Percentiles rank a stretch among this genome's conserved stretches.
Evolutionary conservation across 2,329 filamentous ascomycete species (phyloP).

Genomic region (Hypoxylon sp.): DNA sequence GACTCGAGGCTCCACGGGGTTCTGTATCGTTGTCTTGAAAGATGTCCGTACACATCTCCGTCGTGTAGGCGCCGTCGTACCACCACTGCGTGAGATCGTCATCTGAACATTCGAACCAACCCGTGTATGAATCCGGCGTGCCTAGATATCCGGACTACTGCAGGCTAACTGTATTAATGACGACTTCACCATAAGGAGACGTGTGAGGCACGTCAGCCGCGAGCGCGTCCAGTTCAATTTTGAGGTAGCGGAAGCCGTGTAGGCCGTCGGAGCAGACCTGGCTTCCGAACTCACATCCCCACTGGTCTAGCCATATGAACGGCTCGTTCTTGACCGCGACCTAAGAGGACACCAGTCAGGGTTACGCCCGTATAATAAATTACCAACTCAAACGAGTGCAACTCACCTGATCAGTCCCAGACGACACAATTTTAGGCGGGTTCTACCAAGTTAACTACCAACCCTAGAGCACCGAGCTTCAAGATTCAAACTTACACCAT

Average conservation of each 20-base stretch:
- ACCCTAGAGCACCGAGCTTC: not conserved
- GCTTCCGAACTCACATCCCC: slow-evolving; percentile 58
- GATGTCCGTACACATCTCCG: slow-evolving; percentile 62
- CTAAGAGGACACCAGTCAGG: slow-evolving; percentile 44
- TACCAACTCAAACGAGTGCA: not conserved
- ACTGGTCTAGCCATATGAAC: slow-evolving; percentile 61
- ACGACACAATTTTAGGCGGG: slow-evolving; percentile 55
- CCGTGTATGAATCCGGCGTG: slow-evolving; percentile 62
- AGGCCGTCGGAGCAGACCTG: slow-evolving; percentile 66
- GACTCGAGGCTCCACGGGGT: slow-evolving; percentile 59
- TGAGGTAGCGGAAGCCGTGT: slow-evolving; percentile 67
- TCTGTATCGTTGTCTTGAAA: slow-evolving; percentile 64
- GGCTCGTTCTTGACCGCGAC: slow-evolving; percentile 59
- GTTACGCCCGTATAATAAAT: not conserved
- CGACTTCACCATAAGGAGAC: slow-evolving; percentile 57
- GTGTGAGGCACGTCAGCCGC: slow-evolving; percentile 61
- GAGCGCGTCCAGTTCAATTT: slow-evolving; percentile 62
- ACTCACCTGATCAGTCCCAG: slow-evolving; percentile 62
- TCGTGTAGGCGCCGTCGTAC: slow-evolving; percentile 67
- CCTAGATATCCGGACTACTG: slow-evolving; percentile 62
- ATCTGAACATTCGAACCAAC: slow-evolving; percentile 67
- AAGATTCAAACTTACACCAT: slow-evolving; percentile 41
- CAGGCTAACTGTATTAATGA: slow-evolving; percentile 59
- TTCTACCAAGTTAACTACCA: slow-evolving; percentile 29
- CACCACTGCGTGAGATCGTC: slow-evolving; percentile 63